phyloP scores from a whole-genome alignment of 345 rosid genomes.

The Crucihimalaya himalaica region DNA sequence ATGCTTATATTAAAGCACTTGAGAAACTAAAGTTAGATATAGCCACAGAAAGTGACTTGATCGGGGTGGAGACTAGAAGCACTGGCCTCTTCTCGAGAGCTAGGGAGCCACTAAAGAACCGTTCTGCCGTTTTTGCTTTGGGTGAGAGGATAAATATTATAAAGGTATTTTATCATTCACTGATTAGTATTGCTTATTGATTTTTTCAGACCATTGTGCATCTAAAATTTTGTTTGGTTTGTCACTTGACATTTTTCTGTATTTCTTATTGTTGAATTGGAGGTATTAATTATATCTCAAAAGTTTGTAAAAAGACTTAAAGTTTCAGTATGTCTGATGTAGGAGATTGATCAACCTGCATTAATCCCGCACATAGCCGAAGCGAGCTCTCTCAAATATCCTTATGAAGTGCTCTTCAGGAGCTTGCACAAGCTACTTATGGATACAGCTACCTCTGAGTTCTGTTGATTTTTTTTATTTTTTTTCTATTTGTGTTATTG shows the following conservation, averaged over 20 bases:
- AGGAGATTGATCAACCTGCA: constrained; percentile 99
- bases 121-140: constrained; percentile 90
- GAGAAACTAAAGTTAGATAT: constrained; percentile 97
- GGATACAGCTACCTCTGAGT: constrained; percentile 99
- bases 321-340: constrained; percentile 37
- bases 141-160: constrained; percentile 89
- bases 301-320: constrained; percentile 13
- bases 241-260: constrained; percentile 23
- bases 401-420: constrained; percentile 95
- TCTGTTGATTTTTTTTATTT: constrained; percentile 41
- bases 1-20: constrained; percentile 95
- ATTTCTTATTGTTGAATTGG: neutral
- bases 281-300: neutral
- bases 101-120: constrained; percentile 87
- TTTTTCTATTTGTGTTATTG: constrained; percentile 11
- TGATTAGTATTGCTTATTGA: constrained; percentile 11
- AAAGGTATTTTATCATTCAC: constrained; percentile 53
- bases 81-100: constrained; percentile 76
- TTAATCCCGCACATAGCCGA: constrained; percentile 98
- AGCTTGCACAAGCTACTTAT: constrained; percentile 93
- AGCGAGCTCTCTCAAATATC: constrained; percentile 92
- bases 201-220: neutral
- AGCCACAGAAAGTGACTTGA: constrained; percentile 85
- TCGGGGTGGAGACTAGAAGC: constrained; percentile 95
- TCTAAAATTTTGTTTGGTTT: neutral